Percentiles rank a stretch among this genome's conserved stretches.
These are phyloP conservation scores for Platanthera guangdongensis DNA, from an alignment of 106 monocot species.

Conservation along the genomic window DNA sequence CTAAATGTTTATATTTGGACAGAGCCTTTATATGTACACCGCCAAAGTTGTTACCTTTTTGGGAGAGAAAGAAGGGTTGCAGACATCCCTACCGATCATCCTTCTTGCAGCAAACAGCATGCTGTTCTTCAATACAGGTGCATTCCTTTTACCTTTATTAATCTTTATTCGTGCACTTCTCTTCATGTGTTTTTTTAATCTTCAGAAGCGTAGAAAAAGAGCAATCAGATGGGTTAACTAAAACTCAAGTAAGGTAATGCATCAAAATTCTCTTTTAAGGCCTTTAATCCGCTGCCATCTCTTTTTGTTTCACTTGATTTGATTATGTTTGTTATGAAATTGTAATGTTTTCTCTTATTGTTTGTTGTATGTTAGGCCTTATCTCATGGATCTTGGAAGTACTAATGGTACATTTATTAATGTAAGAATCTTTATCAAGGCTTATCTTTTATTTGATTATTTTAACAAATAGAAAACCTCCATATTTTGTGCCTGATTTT, in stretches of 20 bases:
- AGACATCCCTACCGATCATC: slow-evolving; percentile 94
- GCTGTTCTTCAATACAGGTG: slow-evolving; percentile 91
- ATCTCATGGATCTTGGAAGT: slow-evolving; percentile 96
- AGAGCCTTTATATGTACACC: slow-evolving; percentile 91
- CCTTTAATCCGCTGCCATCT: background rate
- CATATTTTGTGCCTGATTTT: background rate
- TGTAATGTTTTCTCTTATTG: background rate
- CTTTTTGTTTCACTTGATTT: background rate
- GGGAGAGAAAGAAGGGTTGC: slow-evolving; percentile 95
- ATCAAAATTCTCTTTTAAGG: background rate
- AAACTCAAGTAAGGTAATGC: slow-evolving; percentile 69
- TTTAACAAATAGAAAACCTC: slow-evolving; percentile 1
- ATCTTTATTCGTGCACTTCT: background rate
- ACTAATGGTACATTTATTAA: slow-evolving; percentile 94
- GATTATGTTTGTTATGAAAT: background rate
- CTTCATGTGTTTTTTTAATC: slow-evolving; percentile 7
- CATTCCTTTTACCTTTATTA: background rate
- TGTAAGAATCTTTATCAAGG: slow-evolving; percentile 37
- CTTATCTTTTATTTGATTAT: slow-evolving; percentile 7
- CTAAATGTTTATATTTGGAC: slow-evolving; percentile 14
- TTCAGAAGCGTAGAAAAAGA: slow-evolving; percentile 80
- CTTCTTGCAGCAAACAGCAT: slow-evolving; percentile 98
- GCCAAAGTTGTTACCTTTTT: slow-evolving; percentile 88
- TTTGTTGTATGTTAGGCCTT: slow-evolving; percentile 53
- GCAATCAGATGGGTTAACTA: slow-evolving; percentile 63